A percentile compares a stretch with the other conserved stretches of the same genome.
Conservation (phyloP, 2,329 filamentous ascomycete species). For the Colletotrichum limetticola region DNA sequence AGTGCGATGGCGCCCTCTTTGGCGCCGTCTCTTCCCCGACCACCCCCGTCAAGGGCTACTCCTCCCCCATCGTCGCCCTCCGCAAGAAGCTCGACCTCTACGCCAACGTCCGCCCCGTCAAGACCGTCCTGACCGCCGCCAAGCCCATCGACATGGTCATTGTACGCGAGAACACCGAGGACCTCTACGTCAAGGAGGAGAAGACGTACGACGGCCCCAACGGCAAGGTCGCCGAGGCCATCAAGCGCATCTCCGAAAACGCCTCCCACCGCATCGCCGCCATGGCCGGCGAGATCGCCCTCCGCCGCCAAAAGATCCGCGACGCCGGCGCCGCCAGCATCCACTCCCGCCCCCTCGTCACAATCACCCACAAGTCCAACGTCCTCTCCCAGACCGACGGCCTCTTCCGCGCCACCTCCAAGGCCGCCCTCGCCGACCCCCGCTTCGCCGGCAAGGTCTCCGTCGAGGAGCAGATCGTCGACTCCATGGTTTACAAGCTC, state of each 20-base stretch:
- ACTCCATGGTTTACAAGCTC: constrained; percentile 99
- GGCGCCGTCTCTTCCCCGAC: constrained; percentile 95
- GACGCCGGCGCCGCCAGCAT: constrained; percentile 66
- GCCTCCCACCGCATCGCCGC: constrained; percentile 87
- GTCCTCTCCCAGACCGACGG: constrained; percentile 97
- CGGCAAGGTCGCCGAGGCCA: constrained; percentile 90
- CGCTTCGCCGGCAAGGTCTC: constrained; percentile 69
- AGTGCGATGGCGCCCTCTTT: constrained; percentile 96
- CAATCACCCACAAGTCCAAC: constrained; percentile 98
- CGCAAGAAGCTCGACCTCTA: constrained; percentile 96
- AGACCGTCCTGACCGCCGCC: constrained; percentile 74
- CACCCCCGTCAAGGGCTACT: constrained; percentile 92
- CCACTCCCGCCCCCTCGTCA: constrained; percentile 80
- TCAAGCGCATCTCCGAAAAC: constrained; percentile 93
- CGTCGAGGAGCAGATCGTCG: constrained; percentile 97
- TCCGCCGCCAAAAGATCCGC: constrained; percentile 85
- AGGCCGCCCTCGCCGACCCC: constrained; percentile 74
- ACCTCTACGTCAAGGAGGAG: constrained; percentile 98
- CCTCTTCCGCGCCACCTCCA: constrained; percentile 86
- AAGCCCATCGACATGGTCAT: constrained; percentile 95
- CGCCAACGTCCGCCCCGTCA: constrained; percentile 97
- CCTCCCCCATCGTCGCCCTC: constrained; percentile 94
- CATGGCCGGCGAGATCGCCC: constrained; percentile 95
- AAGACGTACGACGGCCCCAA: constrained; percentile 79
- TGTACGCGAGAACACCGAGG: constrained; percentile 98